Base-by-base conservation (phyloP, 306 rosid species). In the Abrus precatorius region DNA sequence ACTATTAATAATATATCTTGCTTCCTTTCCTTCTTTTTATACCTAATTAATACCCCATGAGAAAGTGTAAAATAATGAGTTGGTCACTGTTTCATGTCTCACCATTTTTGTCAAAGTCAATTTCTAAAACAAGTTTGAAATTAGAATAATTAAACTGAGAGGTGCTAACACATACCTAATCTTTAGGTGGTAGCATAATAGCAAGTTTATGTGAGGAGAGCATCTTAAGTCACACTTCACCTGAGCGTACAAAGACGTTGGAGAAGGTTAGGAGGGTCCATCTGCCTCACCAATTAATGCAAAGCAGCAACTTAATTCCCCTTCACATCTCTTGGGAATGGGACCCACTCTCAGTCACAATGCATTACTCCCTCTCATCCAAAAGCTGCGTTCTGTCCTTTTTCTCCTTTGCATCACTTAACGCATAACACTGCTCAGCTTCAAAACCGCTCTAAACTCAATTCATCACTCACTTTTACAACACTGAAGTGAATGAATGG, bases 331-430 rank as follows among this genome's bases (percentile, higher is more conserved):
- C 72, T 56, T 74, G 79, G 53, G 20, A 77, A 64, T 54, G 76
- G 86, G 88, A 38, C 86, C 84, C 86, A 68, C 3, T 49, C 33
- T 78, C 85, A 66, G 66, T 78, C 79, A 60, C 1, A 60, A 12
- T 74, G 82, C 88, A 82, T 85, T 82, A 34, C 55, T 48, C 13
- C 29, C 33, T 3, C 56, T 9, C 52, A 34, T 30, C 60, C 57
- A 56, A 85, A 71, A 69, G 36, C 11, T 57, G 13, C 50, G 2
- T 10, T 10, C 1, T 72, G 80, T 75, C 87, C 32, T 69, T 64
- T 72, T 72, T 56, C 49, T 8, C 40, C 29, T 38, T 68, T 54
- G 54, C 10, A 40, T 47, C 40, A 36, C 40, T 1, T 10, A 20
- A 7, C 54, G 61, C 11, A 61, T 75, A 80, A n/a, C 32, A 8